Evolutionary conservation across 192 early-diverging fungal genomes (phyloP).

Genomic region (Coemansia aciculifera): DNA sequence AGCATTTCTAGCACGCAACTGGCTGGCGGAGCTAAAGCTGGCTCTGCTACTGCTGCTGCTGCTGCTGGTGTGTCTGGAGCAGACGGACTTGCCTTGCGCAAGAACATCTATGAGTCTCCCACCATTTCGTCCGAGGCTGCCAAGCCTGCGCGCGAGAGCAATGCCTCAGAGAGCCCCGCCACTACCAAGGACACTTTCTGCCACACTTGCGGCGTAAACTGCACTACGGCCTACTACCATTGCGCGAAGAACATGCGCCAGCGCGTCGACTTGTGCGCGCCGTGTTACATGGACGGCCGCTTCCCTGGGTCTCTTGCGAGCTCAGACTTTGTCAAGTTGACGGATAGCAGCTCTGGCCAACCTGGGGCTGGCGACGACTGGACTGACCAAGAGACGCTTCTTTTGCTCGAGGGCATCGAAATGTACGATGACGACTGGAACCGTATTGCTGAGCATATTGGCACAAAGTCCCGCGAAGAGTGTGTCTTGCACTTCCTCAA

Average conservation of each 20-base stretch:
- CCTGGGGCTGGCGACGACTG: conserved; percentile 64
- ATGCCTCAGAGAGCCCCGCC: conserved; percentile 18
- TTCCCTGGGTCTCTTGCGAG: conserved; percentile 81
- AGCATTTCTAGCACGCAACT: conserved; percentile 33
- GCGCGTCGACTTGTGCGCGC: conserved; percentile 76
- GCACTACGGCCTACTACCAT: conserved; percentile 79
- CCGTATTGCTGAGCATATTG: conserved; percentile 88
- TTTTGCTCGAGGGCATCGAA: conserved; percentile 91
- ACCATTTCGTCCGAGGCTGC: conserved; percentile 34
- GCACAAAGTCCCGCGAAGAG: conserved; percentile 84
- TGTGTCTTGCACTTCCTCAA: conserved; percentile 88
- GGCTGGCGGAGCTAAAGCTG: conserved; percentile 4
- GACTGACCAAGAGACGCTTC: conserved; percentile 83
- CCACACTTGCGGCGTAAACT: conserved; percentile 82
- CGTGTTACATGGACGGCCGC: conserved; percentile 90
- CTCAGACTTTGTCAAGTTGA: conserved; percentile 86
- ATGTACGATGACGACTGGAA: conserved; percentile 95
- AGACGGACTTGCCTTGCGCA: conserved; percentile 56
- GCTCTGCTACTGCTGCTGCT: not conserved
- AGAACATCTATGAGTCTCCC: conserved; percentile 60
- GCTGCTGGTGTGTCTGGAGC: conserved; percentile 26
- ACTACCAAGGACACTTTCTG: conserved; percentile 63
- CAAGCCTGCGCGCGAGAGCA: conserved; percentile 50
- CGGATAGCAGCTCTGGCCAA: conserved; percentile 22
- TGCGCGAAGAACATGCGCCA: conserved; percentile 64